phyloP scores from a whole-genome alignment of 257 asterid species.

The Vinca minor region DNA sequence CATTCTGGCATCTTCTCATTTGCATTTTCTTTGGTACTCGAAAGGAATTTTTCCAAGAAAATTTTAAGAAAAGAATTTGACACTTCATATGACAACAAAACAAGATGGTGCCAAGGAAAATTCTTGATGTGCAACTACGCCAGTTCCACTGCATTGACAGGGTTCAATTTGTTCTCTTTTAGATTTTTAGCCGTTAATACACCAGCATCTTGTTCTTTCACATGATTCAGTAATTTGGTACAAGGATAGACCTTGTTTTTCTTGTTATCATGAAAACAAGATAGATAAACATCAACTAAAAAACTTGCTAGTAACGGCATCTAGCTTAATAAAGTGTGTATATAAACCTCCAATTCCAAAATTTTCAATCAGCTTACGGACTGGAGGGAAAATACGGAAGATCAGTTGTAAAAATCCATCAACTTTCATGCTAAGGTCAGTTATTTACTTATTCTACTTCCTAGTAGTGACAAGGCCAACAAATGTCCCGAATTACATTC shows the following conservation, averaged over 20 bases:
- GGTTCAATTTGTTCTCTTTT: neutral
- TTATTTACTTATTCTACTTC: neutral
- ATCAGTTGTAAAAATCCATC: neutral
- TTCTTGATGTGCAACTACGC: neutral
- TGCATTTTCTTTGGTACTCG: neutral
- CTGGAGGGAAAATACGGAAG: neutral
- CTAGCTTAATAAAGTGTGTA: neutral
- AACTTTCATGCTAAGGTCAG: neutral
- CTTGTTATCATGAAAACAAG: neutral
- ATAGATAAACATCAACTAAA: neutral
- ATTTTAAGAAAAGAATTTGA: neutral
- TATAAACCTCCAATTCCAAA: neutral
- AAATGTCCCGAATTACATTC: neutral
- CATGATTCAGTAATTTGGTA: neutral
- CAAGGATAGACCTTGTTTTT: neutral
- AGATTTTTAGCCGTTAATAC: neutral
- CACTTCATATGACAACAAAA: neutral
- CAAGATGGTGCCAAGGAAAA: neutral
- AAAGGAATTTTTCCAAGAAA: slow-evolving; percentile 1
- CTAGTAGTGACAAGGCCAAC: neutral
- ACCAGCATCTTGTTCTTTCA: neutral
- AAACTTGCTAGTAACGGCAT: neutral
- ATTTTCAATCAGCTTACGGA: neutral
- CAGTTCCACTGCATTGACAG: neutral
- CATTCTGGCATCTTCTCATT: neutral